These are phyloP conservation scores for Suhomyces kilbournensis DNA, from an alignment of 805 yeast species.

Conservation along the genomic window DNA sequence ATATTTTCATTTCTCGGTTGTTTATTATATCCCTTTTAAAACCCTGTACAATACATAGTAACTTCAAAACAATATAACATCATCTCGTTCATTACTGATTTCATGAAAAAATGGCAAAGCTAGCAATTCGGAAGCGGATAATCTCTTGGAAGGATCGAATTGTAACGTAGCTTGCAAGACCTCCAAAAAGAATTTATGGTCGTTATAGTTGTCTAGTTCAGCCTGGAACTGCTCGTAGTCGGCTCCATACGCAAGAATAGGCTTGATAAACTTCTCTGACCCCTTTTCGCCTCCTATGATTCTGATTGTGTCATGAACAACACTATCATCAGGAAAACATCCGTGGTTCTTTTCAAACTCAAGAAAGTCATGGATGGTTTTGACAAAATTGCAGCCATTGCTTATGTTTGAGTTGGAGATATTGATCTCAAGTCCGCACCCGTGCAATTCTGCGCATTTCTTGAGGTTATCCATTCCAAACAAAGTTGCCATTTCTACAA, in stretches of 20 bases:
- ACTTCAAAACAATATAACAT: conserved; percentile 24
- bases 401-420: conserved; percentile 16
- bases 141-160: conserved; percentile 55
- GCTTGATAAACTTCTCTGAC: conserved; percentile 24
- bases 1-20: conserved; percentile 1
- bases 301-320: conserved; percentile 61
- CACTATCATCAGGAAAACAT: conserved; percentile 67
- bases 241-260: conserved; percentile 14
- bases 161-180: conserved; percentile 56
- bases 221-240: conserved; percentile 15
- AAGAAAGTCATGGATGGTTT: conserved; percentile 27
- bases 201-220: conserved; percentile 29
- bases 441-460: conserved; percentile 80
- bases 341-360: conserved; percentile 49
- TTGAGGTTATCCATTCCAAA: conserved; percentile 75
- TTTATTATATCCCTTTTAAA: background rate
- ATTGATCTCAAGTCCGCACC: conserved; percentile 71
- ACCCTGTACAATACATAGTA: conserved; percentile 5
- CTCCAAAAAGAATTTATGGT: conserved; percentile 49
- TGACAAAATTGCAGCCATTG: conserved; percentile 31
- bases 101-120: conserved; percentile 59
- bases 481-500: conserved; percentile 76
- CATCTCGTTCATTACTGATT: conserved; percentile 26
- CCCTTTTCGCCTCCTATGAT: conserved; percentile 44
- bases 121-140: conserved; percentile 56